Evolutionary conservation across 257 asterid species (phyloP), one percentile per base, ranked within the genome.

Genomic region (Phtheirospermum japonicum): DNA sequence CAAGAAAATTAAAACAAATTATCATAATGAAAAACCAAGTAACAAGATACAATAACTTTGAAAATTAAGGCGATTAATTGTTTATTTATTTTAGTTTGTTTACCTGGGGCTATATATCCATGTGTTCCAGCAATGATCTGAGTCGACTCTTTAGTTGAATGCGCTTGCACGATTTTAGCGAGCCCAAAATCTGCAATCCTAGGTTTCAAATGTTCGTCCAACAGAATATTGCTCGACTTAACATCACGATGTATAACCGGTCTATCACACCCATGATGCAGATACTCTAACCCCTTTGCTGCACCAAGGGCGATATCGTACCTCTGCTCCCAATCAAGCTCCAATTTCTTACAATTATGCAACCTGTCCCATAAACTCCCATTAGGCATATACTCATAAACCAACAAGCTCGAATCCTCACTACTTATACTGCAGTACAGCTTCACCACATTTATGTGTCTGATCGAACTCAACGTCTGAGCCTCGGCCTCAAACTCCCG

Each of bases 61-160:
- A 55, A n/a, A n/a, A n/a, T n/a, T n/a, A n/a, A n/a, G n/a, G n/a
- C n/a, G n/a, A n/a, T n/a, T n/a, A n/a, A n/a, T n/a, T n/a, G n/a
- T n/a, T n/a, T n/a, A n/a, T n/a, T n/a, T n/a, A 2, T 31, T 7
- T 40, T 23, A 7, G 23, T 9, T 46, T 30, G 7, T 66, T 52
- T 70, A 88, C 98, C 98, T 9, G 98, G 98, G 61, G 98, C 98
- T 9, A 92, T 92, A 19, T 92, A 92, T 17, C 98, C 98, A 57
- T 78, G 90, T 2, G 98, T 92, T 43, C 97, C 98, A 0, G 98
- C 93, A 49, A 92, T 73, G 33, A 85, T 68, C 43, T 78, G 87
- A 52, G 97, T 74, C 0, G 98, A 86, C 12, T 86, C 95, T 12
- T 46, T 74, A 33, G 7, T 30, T 0, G 82, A 43, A 43, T 70